phyloP scores from a whole-genome alignment of 768 basidiomycete species.

The Rhizopogon salebrosus region DNA sequence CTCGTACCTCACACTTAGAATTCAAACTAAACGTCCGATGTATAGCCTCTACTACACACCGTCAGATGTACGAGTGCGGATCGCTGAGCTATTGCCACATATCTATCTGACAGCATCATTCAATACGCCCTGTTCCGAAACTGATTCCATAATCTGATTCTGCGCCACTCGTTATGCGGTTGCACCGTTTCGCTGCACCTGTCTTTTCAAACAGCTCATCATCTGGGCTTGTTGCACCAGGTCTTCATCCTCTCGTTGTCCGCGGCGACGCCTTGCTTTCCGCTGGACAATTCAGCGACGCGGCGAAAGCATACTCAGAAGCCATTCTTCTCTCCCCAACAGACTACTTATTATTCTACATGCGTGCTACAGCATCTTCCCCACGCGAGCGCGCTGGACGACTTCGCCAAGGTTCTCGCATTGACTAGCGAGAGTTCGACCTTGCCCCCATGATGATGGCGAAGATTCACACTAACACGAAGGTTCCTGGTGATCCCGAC shows the following conservation, averaged over 20 bases:
- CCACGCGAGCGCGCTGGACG: conserved; percentile 70
- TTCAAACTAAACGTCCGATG: no score
- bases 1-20: no score
- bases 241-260: conserved; percentile 64
- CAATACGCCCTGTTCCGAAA: neutral
- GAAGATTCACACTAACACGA: conserved; percentile 73
- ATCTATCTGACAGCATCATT: no score
- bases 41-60: no score
- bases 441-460: conserved; percentile 86
- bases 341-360: conserved; percentile 89
- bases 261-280: conserved; percentile 69
- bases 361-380: conserved; percentile 86
- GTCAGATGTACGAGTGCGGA: no score
- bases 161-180: conserved; percentile 14
- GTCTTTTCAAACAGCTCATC: conserved; percentile 20
- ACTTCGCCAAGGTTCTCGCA: conserved; percentile 78
- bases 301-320: conserved; percentile 74
- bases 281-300: conserved; percentile 75
- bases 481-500: no score
- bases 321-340: conserved; percentile 71
- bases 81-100: no score
- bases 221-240: conserved; percentile 46
- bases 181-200: conserved; percentile 12
- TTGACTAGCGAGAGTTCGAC: conserved; percentile 70
- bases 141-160: no score